Evolutionary conservation across 2,329 filamentous ascomycete species (phyloP).

Genomic region (Pleurostoma richardsiae): DNA sequence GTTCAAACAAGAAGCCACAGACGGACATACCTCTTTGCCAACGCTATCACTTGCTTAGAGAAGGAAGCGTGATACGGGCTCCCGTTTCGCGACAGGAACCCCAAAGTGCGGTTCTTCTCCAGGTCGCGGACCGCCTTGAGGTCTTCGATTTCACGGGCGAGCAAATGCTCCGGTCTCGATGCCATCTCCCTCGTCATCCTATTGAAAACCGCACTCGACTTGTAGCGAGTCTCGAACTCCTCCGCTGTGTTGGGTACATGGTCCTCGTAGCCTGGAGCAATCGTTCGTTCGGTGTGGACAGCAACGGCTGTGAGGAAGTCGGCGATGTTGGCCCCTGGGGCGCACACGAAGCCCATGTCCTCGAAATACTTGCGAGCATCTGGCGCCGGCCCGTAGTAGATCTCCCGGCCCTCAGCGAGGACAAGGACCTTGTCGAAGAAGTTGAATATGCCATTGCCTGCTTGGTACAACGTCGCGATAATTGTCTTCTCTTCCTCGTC

Average conservation of each 20-base stretch:
- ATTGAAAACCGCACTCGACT: conserved; percentile 28
- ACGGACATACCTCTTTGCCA: neutral
- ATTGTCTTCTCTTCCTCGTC: neutral
- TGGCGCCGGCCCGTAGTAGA: conserved; percentile 57
- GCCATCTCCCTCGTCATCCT: conserved; percentile 1
- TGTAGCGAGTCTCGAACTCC: conserved; percentile 48
- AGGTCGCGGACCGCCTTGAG: neutral
- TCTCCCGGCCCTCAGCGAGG: conserved; percentile 59
- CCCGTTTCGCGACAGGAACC: neutral
- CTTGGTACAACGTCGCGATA: neutral
- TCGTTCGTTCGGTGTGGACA: conserved; percentile 47
- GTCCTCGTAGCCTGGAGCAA: conserved; percentile 50
- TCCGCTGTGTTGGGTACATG: conserved; percentile 56
- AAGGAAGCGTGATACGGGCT: neutral
- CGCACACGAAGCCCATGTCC: conserved; percentile 56
- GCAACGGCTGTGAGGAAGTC: conserved; percentile 43
- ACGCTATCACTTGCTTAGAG: neutral
- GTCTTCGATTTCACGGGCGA: conserved; percentile 3
- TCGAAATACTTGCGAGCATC: conserved; percentile 62
- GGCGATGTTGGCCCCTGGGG: conserved; percentile 56
- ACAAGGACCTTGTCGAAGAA: conserved; percentile 67
- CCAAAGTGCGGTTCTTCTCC: neutral
- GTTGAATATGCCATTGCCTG: conserved; percentile 49
- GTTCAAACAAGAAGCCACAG: neutral
- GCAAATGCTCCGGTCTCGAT: conserved; percentile 6